Evolutionary conservation across 345 rosid species (phyloP).

Genomic region (Erucastrum elatum): DNA sequence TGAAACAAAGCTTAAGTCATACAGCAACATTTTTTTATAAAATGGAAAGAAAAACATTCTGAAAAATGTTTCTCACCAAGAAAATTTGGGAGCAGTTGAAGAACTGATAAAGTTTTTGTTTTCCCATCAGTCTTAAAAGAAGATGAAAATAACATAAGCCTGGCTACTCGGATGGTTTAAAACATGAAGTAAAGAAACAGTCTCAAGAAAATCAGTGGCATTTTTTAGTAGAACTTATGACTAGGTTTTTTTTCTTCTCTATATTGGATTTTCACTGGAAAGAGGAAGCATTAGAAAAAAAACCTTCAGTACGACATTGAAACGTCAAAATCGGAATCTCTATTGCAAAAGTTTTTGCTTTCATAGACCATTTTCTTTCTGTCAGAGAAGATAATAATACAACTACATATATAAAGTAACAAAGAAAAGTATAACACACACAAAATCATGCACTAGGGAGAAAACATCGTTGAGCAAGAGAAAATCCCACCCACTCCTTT

Average conservation of each 20-base stretch:
- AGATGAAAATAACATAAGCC: slow-evolving; percentile 3
- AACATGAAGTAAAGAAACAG: slow-evolving; percentile 14
- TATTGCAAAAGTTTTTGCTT: slow-evolving; percentile 46
- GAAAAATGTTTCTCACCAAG: background rate
- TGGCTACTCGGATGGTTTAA: background rate
- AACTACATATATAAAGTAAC: slow-evolving; percentile 9
- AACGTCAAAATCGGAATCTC: slow-evolving; percentile 74
- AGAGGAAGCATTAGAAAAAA: slow-evolving; percentile 29
- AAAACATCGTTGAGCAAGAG: slow-evolving; percentile 10
- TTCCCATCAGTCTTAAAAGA: slow-evolving; percentile 14
- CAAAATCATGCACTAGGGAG: slow-evolving; percentile 21
- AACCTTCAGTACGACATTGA: slow-evolving; percentile 52
- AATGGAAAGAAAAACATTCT: background rate
- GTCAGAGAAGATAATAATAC: slow-evolving; percentile 36
- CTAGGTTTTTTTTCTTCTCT: slow-evolving; percentile 30
- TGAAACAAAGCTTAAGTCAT: background rate
- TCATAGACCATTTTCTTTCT: slow-evolving; percentile 43
- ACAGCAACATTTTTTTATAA: background rate
- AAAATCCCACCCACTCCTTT: slow-evolving; percentile 29
- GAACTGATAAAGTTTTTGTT: slow-evolving; percentile 13
- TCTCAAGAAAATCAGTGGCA: slow-evolving; percentile 19
- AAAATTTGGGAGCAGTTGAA: slow-evolving; percentile 17
- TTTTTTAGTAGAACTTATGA: slow-evolving; percentile 31
- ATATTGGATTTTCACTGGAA: slow-evolving; percentile 27
- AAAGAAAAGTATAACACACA: slow-evolving; percentile 26